Conservation (phyloP, 2,329 filamentous ascomycete genomes). For the Colletotrichum ledebouriae region DNA sequence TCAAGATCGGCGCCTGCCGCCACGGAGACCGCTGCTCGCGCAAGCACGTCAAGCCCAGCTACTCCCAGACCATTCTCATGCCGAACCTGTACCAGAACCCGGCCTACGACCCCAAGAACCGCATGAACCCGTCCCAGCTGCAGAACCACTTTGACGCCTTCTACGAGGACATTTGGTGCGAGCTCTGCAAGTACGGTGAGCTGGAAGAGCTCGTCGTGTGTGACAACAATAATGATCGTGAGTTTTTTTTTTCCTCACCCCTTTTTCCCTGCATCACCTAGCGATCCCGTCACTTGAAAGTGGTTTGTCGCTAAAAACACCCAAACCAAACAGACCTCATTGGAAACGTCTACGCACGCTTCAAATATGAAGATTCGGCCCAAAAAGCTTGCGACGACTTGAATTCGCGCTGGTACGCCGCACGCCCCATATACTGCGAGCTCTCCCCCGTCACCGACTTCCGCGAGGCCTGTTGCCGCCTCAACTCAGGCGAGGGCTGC, state of each 20-base stretch:
- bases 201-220: slow-evolving; percentile 98
- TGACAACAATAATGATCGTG: slow-evolving; percentile 99
- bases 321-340: slow-evolving; percentile 77
- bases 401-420: slow-evolving; percentile 97
- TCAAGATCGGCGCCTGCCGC: slow-evolving; percentile 96
- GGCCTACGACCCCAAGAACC: slow-evolving; percentile 94
- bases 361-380: slow-evolving; percentile 99
- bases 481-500: slow-evolving; percentile 96
- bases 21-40: slow-evolving; percentile 98
- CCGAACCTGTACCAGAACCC: slow-evolving; percentile 99
- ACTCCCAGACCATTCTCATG: slow-evolving; percentile 96
- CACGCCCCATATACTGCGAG: slow-evolving; percentile 97
- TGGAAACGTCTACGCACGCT: slow-evolving; percentile 98
- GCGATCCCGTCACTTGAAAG: too few species aligned
- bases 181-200: slow-evolving; percentile 99
- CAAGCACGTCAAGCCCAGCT: slow-evolving; percentile 99
- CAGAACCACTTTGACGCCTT: slow-evolving; percentile 99
- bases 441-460: slow-evolving; percentile 97
- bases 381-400: slow-evolving; percentile 94
- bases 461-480: slow-evolving; percentile 93
- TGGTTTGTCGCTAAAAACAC: not conserved
- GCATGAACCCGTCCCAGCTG: slow-evolving; percentile 95
- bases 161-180: slow-evolving; percentile 99
- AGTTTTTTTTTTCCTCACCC: slow-evolving; percentile 47
- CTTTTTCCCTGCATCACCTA: slow-evolving; percentile 38